phyloP scores from a whole-genome alignment of 2,329 filamentous ascomycete species.

The Apiospora rasikravindrae region DNA sequence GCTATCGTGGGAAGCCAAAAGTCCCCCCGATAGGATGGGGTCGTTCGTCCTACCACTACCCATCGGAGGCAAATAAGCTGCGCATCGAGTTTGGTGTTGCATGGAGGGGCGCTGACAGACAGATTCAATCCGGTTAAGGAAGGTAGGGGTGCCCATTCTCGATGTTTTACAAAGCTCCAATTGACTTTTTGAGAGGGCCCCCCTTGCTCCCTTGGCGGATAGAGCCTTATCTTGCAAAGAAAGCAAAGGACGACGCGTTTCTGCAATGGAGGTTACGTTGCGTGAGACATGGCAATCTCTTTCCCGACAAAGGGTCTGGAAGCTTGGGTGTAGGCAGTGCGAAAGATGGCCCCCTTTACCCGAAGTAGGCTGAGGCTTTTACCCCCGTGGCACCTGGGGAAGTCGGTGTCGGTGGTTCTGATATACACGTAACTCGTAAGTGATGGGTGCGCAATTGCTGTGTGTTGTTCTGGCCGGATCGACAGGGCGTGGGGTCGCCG shows the following conservation, averaged over 20 bases:
- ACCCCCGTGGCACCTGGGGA: background rate
- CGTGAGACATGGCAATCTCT: conserved; percentile 5
- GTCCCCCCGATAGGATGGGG: background rate
- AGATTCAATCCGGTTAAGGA: background rate
- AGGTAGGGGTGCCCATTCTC: background rate
- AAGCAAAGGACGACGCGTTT: background rate
- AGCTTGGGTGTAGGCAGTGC: background rate
- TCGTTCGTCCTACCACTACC: background rate
- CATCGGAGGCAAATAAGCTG: background rate
- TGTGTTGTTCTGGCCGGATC: conserved; percentile 11
- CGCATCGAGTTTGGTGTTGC: background rate
- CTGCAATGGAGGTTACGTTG: background rate
- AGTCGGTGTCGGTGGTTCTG: background rate
- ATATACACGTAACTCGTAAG: too few species aligned
- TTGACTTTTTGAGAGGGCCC: background rate
- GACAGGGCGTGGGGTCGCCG: conserved; percentile 7
- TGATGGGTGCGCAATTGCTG: background rate
- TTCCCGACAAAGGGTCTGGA: background rate
- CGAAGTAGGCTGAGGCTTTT: background rate
- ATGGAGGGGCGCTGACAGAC: background rate
- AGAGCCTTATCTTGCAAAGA: background rate
- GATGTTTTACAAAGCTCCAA: conserved; percentile 3
- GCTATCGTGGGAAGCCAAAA: background rate
- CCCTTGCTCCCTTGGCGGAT: background rate
- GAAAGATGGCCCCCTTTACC: background rate